Percentiles rank a stretch among this genome's conserved stretches.
These are phyloP conservation scores for Caryopteris hybrid DNA, from an alignment of 305 asterid genomes.

Conservation along the genomic window DNA sequence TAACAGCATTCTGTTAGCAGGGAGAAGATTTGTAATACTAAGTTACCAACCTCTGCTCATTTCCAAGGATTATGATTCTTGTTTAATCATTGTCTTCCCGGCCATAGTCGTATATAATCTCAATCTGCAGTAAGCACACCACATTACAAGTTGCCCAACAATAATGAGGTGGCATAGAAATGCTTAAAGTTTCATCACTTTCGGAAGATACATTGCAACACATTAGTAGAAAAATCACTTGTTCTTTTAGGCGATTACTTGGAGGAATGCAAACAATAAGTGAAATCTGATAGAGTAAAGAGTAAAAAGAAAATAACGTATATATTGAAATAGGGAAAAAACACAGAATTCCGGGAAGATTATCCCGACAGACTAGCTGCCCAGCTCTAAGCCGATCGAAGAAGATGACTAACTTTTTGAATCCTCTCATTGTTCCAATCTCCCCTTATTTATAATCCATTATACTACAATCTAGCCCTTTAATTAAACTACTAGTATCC, in stretches of 20 bases:
- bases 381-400: too few relatives aligned
- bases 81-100: slow-evolving; percentile 53
- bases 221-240: background rate
- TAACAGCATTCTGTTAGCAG: too few relatives aligned
- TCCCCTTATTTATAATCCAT: too few relatives aligned
- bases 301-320: too few relatives aligned
- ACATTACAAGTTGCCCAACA: slow-evolving; percentile 1
- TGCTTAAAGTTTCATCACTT: background rate
- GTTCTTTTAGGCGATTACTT: background rate
- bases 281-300: background rate
- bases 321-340: too few relatives aligned
- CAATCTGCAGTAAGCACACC: slow-evolving; percentile 47
- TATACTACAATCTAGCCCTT: too few relatives aligned
- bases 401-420: too few relatives aligned
- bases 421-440: too few relatives aligned
- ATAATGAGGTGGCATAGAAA: background rate
- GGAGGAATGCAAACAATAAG: background rate
- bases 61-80: slow-evolving; percentile 13
- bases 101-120: slow-evolving; percentile 76
- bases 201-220: background rate
- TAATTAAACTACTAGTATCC: too few relatives aligned
- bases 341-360: too few relatives aligned
- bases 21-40: background rate
- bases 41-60: slow-evolving; percentile 27
- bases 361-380: too few relatives aligned